These are phyloP conservation scores for Novymonas esmeraldas DNA, from an alignment of 208 protist genomes.

Conservation along the genomic window DNA sequence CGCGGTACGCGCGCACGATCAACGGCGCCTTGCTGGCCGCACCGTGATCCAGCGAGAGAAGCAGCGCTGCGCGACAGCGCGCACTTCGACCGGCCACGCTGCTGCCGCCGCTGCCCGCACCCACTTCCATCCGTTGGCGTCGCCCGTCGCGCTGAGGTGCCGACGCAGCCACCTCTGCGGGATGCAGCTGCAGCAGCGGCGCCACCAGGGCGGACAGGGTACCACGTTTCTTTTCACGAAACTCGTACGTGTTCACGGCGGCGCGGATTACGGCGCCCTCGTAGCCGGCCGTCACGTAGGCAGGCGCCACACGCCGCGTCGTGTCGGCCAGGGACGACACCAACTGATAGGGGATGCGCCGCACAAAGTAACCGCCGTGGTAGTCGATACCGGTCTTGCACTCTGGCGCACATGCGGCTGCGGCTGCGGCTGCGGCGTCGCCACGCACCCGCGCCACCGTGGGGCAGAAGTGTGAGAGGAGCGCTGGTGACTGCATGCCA, in stretches of 20 bases:
- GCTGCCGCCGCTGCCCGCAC: background rate
- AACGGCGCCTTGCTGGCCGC: background rate
- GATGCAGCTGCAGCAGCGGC: constrained; percentile 28
- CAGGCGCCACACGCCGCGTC: constrained; percentile 43
- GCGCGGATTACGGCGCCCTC: constrained; percentile 85
- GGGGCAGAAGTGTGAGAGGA: constrained; percentile 43
- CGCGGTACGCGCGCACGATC: constrained; percentile 23
- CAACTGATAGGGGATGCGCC: constrained; percentile 66
- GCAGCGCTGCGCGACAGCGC: constrained; percentile 11
- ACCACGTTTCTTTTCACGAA: constrained; percentile 71
- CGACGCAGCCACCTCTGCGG: background rate
- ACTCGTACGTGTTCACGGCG: constrained; percentile 77
- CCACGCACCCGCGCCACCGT: background rate
- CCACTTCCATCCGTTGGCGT: background rate
- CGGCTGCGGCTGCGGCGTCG: background rate
- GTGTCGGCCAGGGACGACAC: constrained; percentile 59
- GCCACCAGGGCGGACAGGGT: constrained; percentile 47
- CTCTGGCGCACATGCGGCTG: background rate
- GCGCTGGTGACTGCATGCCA: constrained; percentile 43
- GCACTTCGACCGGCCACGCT: background rate
- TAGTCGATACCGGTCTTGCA: constrained; percentile 3
- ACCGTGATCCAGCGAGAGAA: constrained; percentile 13
- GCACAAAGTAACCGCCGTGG: constrained; percentile 60
- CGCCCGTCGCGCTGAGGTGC: background rate
- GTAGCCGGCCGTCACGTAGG: constrained; percentile 58